Evolutionary conservation across 73 alveolate genomes (phyloP), one percentile per base, ranked within the genome.

Genomic region (Blepharisma stoltei): DNA sequence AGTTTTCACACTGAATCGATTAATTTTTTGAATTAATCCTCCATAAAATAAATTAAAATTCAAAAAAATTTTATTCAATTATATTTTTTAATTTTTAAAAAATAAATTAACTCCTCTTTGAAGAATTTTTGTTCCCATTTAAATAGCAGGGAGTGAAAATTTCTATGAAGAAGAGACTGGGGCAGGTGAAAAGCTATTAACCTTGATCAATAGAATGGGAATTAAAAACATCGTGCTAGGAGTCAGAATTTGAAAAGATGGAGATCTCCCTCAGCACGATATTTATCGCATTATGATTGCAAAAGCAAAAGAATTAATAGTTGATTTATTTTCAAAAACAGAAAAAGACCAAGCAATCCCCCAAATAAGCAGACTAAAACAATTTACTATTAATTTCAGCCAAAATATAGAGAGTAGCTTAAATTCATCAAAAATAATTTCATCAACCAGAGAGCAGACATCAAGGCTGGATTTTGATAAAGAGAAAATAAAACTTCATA

Each of bases 131-230:
- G n/a, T n/a, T n/a, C n/a, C n/a, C n/a, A n/a, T n/a, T n/a, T n/a
- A n/a, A n/a, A n/a, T n/a, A n/a, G n/a, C n/a, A n/a, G n/a, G n/a
- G n/a, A n/a, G 6, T 20, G 71, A 60, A 25, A 9, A 60, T 9
- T 20, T 38, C 23, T 60, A 60, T 5, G 73, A 60, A 60, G 73
- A 60, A 60, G 73, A 60, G 23, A 38, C 14, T 2, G 73, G 73
- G 4, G 73, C 73, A 8, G 14, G 49, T n/a, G 23, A 9, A 18
- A 60, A 60, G 5, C 45, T 60, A 9, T 60, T 25, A 60, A 38
- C 46, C n/a, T 25, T 60, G 23, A 14, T 60, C 46, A 60, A 60
- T 18, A 60, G 73, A 60, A 60, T 60, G 73, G 46, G 18, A 9
- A 25, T 60, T 2, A 18, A 14, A 18, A 38, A 25, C 37, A 9